Evolutionary conservation across 2,329 filamentous ascomycete genomes (phyloP), one percentile per base, ranked within the genome.

Genomic region (Penicillium glabrum): DNA sequence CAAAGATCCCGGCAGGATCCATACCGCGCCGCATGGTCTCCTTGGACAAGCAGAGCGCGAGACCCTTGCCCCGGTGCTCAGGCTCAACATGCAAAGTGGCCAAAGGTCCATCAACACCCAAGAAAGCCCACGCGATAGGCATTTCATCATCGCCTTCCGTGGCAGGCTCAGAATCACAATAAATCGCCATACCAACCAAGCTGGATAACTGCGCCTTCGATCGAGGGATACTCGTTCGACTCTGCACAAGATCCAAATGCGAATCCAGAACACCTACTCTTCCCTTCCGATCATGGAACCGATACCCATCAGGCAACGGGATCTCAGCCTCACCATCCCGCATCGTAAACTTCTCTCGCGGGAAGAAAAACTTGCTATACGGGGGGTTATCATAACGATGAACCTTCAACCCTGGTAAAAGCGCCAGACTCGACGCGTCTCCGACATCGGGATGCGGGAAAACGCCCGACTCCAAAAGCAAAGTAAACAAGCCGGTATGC

Each of bases 91-190:
- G 73, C 43, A 79, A 53, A 27, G 72, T 73, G 11, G 71, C 67
- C 14, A 79, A 48, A 11, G 69, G 69, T 3, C 70, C 75, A 57
- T 79, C 76, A 21, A 69, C 57, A 4, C 70, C 68, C 5, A 79
- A 58, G 44, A 78, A 77, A 0, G 66, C 72, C 76, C 76, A 79
- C 3, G 69, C 76, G 52, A 79, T 63, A 13, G 75, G 74, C 53
- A 62, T 63, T 39, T 69, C 67, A 19, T 41, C 51, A 7, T 56
- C 46, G 4, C 23, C 27, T 11, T n/a, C 29, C 26, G 19, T n/a
- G 7, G n/a, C 46, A 16, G 23, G 16, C 21, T 61, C 52, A 5
- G n/a, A 1, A 52, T 65, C 62, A 26, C 29, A 29, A 57, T 78
- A 78, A 6, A 78, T 26, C 2, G 72, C 74, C 11, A 74, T 66